Evolutionary conservation across 495 filamentous ascomycete species (phyloP), one percentile per base, ranked within the genome.

Genomic region (Pyrenula massariospora): DNA sequence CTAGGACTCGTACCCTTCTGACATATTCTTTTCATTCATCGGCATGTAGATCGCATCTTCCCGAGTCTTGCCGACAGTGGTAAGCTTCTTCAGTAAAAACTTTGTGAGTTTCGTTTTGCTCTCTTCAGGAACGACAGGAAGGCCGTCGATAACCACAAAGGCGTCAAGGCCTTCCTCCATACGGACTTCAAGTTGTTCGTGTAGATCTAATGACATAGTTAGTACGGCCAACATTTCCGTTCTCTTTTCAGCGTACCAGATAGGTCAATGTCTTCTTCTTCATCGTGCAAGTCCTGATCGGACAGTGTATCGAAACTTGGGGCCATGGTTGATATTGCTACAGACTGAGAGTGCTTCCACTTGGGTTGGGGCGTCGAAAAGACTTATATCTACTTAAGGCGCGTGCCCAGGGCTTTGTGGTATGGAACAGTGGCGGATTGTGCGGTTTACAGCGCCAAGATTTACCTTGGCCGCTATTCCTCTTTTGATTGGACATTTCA

Each of bases 1-100:
- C 10, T n/a, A 31, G 57, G 42, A 54, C 61, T 71, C 83, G 53
- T 77, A 96, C 90, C 87, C 86, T 74, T 92, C 79, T 12, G 90
- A 87, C 77, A 84, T 85, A 50, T 83, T 83, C 66, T 88, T 78
- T 48, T 91, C 86, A 64, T 84, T 85, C 65, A 96, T 68, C 50
- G 93, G 93, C 93, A 98, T 98, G 69, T 84, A 91, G 48, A 96
- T 83, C 19, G 82, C 78, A 68, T 95, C 91, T 66, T 95, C 91
- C 67, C 80, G 82, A 57, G 87, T 88, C 72, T 81, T 84, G 54
- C 93, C 93, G 56, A 89, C 87, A 54, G 82, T 75, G 69, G 83
- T 87, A 60, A 98, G 77, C 78, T 93, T 95, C 75, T 89, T 88
- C 68, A 93, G 75, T 69, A 98, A 74, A 71, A 95, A 96, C 70